Percentiles rank a stretch among this genome's conserved stretches.
These are phyloP conservation scores for Udeniomyces megalosporus DNA, from an alignment of 768 basidiomycete genomes.

Conservation along the genomic window DNA sequence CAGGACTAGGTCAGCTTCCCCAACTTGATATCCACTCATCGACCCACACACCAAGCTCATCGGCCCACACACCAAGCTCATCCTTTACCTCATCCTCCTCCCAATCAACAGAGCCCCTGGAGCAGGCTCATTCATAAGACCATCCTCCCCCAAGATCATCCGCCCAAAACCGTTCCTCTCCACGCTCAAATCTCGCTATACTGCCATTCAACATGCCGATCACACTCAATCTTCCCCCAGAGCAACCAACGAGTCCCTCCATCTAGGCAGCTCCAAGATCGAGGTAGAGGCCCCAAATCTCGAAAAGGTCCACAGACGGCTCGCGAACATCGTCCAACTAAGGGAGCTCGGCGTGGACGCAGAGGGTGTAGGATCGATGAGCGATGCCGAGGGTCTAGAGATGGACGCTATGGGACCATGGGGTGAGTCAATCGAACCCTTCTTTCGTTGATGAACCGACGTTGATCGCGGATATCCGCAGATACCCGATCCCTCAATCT, in stretches of 20 bases:
- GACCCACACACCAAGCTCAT: too few species aligned
- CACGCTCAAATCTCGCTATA: slow-evolving; percentile 61
- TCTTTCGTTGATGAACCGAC: slow-evolving; percentile 15
- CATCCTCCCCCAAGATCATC: slow-evolving; percentile 37
- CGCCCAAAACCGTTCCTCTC: slow-evolving; percentile 57
- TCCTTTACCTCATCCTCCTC: not conserved
- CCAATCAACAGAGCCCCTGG: slow-evolving; percentile 37
- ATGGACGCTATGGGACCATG: slow-evolving; percentile 33
- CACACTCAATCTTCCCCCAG: too few species aligned
- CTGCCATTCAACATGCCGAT: not conserved
- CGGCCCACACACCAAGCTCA: not conserved
- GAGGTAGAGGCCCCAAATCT: slow-evolving; percentile 72
- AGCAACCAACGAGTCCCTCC: slow-evolving; percentile 42
- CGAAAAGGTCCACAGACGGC: slow-evolving; percentile 56
- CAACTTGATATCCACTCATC: too few species aligned
- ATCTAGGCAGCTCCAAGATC: slow-evolving; percentile 71
- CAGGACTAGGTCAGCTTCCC: slow-evolving; percentile 44
- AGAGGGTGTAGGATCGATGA: slow-evolving; percentile 37
- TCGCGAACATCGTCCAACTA: slow-evolving; percentile 49
- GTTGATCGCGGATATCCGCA: slow-evolving; percentile 24
- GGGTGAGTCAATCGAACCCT: slow-evolving; percentile 12
- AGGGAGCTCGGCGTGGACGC: slow-evolving; percentile 66
- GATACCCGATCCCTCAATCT: slow-evolving; percentile 68
- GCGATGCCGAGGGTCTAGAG: slow-evolving; percentile 33
- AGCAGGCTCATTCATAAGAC: slow-evolving; percentile 68